phyloP scores from a whole-genome alignment of 2,329 filamentous ascomycete genomes.

The Trichoderma semiorbis region DNA sequence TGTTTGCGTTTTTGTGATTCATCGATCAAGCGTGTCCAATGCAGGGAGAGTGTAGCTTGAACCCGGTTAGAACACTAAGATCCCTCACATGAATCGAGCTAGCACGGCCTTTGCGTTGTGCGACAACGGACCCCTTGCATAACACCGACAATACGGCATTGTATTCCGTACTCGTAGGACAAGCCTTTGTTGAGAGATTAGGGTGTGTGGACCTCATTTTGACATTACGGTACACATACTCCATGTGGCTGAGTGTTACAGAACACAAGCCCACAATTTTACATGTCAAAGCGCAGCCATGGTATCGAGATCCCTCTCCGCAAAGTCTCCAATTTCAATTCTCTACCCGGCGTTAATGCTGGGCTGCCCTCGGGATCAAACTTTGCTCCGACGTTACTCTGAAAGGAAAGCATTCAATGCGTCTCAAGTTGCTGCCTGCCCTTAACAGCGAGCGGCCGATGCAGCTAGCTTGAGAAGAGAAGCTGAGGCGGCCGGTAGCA shows the following conservation, averaged over 20 bases:
- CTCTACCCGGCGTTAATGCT: background rate
- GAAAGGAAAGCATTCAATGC: background rate
- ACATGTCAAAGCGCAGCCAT: background rate
- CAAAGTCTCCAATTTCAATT: background rate
- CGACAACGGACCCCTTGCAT: background rate
- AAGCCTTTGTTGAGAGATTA: background rate
- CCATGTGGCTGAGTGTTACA: background rate
- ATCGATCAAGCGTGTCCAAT: background rate
- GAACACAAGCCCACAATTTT: background rate
- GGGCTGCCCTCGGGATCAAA: background rate
- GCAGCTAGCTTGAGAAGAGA: conserved; percentile 3
- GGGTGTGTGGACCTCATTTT: background rate
- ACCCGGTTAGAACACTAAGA: background rate
- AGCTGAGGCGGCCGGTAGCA: background rate
- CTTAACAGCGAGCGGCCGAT: background rate
- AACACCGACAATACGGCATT: background rate
- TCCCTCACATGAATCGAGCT: background rate
- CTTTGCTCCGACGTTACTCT: background rate
- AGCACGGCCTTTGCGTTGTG: background rate
- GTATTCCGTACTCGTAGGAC: too few species aligned
- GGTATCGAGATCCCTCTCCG: background rate
- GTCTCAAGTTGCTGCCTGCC: background rate
- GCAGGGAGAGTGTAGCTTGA: background rate
- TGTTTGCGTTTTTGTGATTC: background rate
- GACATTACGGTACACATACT: background rate